Evolutionary conservation across 208 protist species (phyloP).

Genomic region (Tritrichomonas foetus): DNA sequence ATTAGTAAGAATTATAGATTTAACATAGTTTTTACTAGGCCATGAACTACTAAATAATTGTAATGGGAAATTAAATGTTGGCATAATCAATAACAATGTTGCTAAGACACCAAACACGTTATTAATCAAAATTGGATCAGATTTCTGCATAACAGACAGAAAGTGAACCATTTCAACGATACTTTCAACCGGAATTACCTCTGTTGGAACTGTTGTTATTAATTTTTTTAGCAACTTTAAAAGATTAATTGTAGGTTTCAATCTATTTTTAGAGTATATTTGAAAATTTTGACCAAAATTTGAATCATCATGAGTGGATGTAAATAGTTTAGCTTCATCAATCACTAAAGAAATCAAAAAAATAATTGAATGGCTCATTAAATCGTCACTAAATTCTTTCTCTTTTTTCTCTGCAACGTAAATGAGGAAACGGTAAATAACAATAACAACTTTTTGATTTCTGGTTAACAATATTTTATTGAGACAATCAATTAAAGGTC

Average conservation of each 20-base stretch:
- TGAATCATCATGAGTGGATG: no score
- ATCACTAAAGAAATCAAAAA: neutral
- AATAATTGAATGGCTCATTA: neutral
- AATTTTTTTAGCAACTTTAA: neutral
- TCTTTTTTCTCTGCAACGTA: neutral
- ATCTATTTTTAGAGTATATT: no score
- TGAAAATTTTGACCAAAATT: no score
- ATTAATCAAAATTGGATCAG: neutral
- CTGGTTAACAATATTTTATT: no score
- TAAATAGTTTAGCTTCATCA: no score
- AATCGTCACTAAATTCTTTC: neutral
- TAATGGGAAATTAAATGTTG: neutral
- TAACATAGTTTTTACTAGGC: neutral
- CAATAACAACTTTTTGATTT: no score
- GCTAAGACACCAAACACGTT: neutral
- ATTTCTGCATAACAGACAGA: neutral
- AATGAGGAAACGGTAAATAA: neutral
- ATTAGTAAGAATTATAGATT: neutral
- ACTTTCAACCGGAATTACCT: neutral
- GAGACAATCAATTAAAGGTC: neutral
- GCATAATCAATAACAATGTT: neutral
- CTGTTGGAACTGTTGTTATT: neutral
- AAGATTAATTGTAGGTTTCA: neutral
- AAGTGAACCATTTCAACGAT: neutral
- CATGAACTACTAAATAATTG: neutral